phyloP scores from a whole-genome alignment of 257 asterid species.

The Rauvolfia tetraphylla region DNA sequence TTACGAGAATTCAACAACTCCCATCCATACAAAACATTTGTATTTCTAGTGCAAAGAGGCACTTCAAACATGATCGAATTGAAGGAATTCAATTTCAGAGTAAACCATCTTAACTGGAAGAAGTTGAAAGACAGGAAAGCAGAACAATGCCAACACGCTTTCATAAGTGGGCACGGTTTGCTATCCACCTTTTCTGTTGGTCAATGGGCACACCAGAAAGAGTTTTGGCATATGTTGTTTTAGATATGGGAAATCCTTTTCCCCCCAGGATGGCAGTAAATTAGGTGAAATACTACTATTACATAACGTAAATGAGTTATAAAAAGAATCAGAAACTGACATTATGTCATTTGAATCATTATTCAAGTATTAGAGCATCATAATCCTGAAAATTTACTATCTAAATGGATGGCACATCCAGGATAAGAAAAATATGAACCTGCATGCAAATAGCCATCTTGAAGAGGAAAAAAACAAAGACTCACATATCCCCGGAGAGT shows the following conservation, averaged over 20 bases:
- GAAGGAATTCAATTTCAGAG: background rate
- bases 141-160: background rate
- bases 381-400: background rate
- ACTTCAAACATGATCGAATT: background rate
- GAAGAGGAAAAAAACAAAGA: background rate
- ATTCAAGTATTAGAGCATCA: background rate
- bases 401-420: background rate
- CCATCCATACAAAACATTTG: background rate
- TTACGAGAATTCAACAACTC: background rate
- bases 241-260: background rate
- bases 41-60: background rate
- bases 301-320: background rate
- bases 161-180: background rate
- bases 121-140: background rate
- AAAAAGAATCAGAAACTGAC: background rate
- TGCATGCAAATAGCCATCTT: background rate
- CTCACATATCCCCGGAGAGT: slow-evolving; percentile 86
- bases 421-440: background rate
- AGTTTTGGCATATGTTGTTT: background rate
- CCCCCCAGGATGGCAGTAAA: background rate
- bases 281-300: background rate
- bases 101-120: background rate
- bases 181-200: background rate
- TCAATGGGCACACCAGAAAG: background rate
- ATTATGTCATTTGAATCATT: background rate